Base-by-base conservation (phyloP, 106 monocot species). In the Vanilla planifolia region DNA sequence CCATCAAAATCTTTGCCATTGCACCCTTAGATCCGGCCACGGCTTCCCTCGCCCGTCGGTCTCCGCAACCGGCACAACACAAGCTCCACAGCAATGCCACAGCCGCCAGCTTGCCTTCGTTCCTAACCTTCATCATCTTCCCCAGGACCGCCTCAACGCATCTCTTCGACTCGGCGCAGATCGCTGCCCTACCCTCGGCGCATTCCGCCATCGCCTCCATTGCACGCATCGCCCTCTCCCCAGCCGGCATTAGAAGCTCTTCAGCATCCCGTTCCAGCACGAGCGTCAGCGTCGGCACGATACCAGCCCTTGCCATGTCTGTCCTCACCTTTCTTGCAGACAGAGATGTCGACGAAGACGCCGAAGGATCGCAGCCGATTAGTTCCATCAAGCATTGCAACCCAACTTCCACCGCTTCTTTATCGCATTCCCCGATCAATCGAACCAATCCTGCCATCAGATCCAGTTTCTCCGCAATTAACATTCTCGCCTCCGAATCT, bases 71-170 rank as follows among this genome's bases (percentile, higher is more conserved):
- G 41, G 40, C 59, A 51, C 79, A 72, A 26, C 61, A 40, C 14
- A 79, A 60, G 23, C 55, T 66, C 89, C 89, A 85, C 48, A 90
- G 73, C 34, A 71, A 64, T 34, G 32, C 77, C 68, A 80, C 81
- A 34, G 79, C 81, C 5, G 69, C 62, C 67, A 85, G 81, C 51
- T 62, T 60, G 14, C 77, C 81, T 23, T 62, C 78, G 48, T 55
- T 22, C 46, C 64, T 75, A 16, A 76, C 69, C 66, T 64, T 73
- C 69, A 75, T 76, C 73, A 82, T 73, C 55, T 45, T 48, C 27
- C 62, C 75, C 16, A 70, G 63, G 25, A 73, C 46, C 35, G 70
- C 56, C 27, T 35, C 59, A n/a, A 77, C 50, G 11, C 68, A 51
- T 27, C 22, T 36, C 43, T 29, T 75, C 1, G 66, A 34, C 9